phyloP scores from a whole-genome alignment of 164 flowering plant genomes.

The Vitis amurensis region DNA sequence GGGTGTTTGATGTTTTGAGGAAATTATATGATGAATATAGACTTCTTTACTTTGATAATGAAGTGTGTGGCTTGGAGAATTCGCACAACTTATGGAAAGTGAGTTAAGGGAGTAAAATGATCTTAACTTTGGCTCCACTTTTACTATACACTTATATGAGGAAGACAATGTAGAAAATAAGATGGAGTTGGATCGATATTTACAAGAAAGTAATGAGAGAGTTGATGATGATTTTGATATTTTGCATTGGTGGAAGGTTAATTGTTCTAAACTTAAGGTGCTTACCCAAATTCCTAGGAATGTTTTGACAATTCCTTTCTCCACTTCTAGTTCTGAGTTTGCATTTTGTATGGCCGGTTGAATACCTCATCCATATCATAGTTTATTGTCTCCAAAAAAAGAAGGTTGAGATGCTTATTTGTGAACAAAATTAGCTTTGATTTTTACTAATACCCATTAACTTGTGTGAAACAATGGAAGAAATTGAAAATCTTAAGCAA shows the following conservation, averaged over 20 bases:
- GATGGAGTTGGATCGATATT: slow-evolving; percentile 10
- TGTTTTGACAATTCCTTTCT: slow-evolving; percentile 1
- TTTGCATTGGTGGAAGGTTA: slow-evolving; percentile 7
- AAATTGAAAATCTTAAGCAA: no score
- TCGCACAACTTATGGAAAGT: no score
- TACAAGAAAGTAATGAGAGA: neutral
- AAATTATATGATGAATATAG: no score
- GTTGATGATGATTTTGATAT: slow-evolving; percentile 2
- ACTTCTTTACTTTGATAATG: no score
- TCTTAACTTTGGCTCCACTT: no score
- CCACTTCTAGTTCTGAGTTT: slow-evolving; percentile 6
- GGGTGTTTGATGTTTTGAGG: no score
- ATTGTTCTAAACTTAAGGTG: neutral
- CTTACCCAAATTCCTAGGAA: slow-evolving; percentile 9
- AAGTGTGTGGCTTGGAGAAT: no score
- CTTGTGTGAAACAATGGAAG: no score
- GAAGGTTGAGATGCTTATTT: slow-evolving; percentile 11
- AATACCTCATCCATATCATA: slow-evolving; percentile 11
- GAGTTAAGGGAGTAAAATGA: no score
- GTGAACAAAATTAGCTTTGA: slow-evolving; percentile 20
- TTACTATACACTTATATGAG: no score
- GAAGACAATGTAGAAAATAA: neutral
- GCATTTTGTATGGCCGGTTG: slow-evolving; percentile 15
- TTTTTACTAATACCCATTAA: neutral
- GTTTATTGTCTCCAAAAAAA: slow-evolving; percentile 1